phyloP scores from a whole-genome alignment of 2,329 filamentous ascomycete genomes.

The Fusarium foetens region DNA sequence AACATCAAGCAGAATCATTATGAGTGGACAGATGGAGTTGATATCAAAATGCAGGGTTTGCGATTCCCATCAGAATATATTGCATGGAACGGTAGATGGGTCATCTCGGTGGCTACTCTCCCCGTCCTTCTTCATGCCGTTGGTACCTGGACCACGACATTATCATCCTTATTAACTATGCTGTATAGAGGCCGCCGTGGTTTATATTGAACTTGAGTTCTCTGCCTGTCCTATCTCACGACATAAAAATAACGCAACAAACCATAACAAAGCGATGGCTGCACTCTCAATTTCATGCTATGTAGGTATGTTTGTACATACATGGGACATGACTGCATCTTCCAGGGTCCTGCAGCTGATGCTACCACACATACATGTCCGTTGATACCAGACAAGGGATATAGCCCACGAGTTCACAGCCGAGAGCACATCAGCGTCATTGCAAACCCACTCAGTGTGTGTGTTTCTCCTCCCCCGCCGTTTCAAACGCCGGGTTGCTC shows the following conservation, averaged over 20 bases:
- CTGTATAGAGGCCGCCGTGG: background rate
- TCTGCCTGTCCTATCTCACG: conserved; percentile 4
- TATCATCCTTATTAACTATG: background rate
- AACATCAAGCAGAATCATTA: background rate
- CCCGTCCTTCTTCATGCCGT: background rate
- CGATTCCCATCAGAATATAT: background rate
- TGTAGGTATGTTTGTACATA: background rate
- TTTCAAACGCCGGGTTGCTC: conserved; percentile 35
- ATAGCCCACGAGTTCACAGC: conserved; percentile 13
- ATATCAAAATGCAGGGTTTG: background rate
- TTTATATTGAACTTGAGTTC: background rate
- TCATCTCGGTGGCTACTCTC: conserved; percentile 3
- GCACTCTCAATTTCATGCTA: background rate
- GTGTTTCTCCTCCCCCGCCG: conserved; percentile 28
- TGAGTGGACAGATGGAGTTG: background rate
- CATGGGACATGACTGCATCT: background rate
- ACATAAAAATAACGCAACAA: conserved; percentile 3
- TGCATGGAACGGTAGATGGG: background rate
- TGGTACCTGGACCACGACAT: background rate
- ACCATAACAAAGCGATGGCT: conserved; percentile 3
- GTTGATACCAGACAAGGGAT: conserved; percentile 14
- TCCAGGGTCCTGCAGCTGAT: conserved; percentile 18
- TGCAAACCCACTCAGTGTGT: background rate
- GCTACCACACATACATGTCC: conserved; percentile 7
- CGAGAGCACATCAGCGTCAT: conserved; percentile 12